Base-by-base conservation (phyloP, 345 rosid genomes). In the Mercurialis annua region DNA sequence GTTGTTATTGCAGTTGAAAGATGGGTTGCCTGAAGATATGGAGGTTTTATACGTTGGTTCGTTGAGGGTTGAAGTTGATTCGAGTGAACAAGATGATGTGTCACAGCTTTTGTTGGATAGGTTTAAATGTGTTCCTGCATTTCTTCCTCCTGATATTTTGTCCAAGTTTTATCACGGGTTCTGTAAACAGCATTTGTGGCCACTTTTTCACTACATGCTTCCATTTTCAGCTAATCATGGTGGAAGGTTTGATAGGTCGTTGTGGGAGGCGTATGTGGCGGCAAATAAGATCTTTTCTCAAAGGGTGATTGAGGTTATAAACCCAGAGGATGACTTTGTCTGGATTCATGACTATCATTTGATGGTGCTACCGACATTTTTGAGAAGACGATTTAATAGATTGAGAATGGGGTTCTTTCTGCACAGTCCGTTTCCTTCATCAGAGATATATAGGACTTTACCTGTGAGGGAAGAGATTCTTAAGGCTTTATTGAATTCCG, bases 261-360 rank as follows among this genome's bases (percentile, higher is more conserved):
- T 86, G 74, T 88, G 93, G 93, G 90, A 88, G 71, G 89, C 93
- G 23, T 86, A 88, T 77, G 93, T 88, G 34, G 81, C 87, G 5
- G 93, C 87, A 11, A 88, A 88, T 76, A 88, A 82, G 73, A 85
- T 88, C 42, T 88, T 85, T 71, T 81, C 90, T 1, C 90, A 88
- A 60, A 82, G 69, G 79, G 93, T 88, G 75, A 86, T 85, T 60
- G 89, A 88, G 79, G 72, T 86, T 71, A 81, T 87, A 74, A 87
- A 83, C 71, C 93, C 93, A 2, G 93, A 87, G 67, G 93, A 87
- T 65, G 93, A 87, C 56, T 87, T 68, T 73, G 88, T 87, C 10
- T 85, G 90, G 93, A 84, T 88, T 62, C 93, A 88, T 72, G 93
- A 88, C 70, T 88, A 88, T 70, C 93, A 88, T 81, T 78, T 88